These are phyloP conservation scores for Podospora tetraspora DNA, from an alignment of 495 filamentous ascomycete genomes.

Conservation along the genomic window DNA sequence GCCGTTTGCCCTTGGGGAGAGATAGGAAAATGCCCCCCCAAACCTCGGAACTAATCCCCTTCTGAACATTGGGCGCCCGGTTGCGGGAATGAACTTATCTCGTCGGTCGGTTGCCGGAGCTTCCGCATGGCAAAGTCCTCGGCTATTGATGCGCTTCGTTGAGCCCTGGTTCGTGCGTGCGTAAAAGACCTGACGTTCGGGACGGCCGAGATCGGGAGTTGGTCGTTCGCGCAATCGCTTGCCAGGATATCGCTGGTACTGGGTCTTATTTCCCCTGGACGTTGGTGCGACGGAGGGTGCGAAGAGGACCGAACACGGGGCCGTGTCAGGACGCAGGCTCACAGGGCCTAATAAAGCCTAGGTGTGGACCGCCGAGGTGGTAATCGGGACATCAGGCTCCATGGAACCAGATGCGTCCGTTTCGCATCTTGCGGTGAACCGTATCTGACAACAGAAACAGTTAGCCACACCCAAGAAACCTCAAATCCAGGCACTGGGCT, in stretches of 20 bases:
- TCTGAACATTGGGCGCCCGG: neutral
- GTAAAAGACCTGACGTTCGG: neutral
- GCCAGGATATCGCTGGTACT: neutral
- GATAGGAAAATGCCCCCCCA: neutral
- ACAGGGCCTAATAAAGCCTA: constrained; percentile 1
- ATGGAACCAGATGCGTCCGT: constrained; percentile 3
- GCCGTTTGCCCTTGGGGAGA: neutral
- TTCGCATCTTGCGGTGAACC: constrained; percentile 9
- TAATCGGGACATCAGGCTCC: constrained; percentile 9
- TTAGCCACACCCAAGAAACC: neutral
- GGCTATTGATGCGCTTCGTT: neutral
- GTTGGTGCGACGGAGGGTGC: neutral
- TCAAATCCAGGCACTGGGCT: neutral
- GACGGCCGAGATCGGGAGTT: neutral
- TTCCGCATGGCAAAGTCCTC: neutral
- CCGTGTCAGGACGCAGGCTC: neutral
- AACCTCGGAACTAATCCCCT: neutral
- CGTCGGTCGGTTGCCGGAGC: neutral
- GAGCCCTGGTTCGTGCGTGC: neutral
- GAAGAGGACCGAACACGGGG: neutral
- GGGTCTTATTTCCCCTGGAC: neutral
- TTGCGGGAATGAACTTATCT: neutral
- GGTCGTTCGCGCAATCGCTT: neutral
- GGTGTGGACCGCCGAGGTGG: constrained; percentile 7
- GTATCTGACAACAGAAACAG: neutral